A percentile compares a stretch with the other conserved stretches of the same genome.
phyloP scores from a whole-genome alignment of 2,329 filamentous ascomycete species.

The Cryoendolithus antarcticus region DNA sequence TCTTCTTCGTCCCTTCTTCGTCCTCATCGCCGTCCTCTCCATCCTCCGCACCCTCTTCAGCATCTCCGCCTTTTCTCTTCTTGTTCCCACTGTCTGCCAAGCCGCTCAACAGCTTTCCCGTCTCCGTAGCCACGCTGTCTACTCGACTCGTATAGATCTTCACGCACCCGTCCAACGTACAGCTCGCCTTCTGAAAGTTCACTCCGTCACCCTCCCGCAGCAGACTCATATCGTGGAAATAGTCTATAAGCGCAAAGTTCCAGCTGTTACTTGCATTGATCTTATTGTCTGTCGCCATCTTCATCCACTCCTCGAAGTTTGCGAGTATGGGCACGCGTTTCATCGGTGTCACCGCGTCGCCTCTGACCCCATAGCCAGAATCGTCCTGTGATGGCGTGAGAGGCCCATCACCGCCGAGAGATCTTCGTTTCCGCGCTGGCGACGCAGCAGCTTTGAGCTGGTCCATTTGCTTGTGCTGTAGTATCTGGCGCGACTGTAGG shows the following conservation, averaged over 20 bases:
- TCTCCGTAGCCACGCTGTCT: constrained; percentile 95
- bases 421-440: constrained; percentile 44
- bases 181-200: constrained; percentile 97
- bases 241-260: constrained; percentile 98
- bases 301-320: constrained; percentile 99
- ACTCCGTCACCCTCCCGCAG: constrained; percentile 92
- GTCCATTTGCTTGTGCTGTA: constrained; percentile 84
- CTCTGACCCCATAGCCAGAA: constrained; percentile 48
- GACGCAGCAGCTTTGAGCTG: constrained; percentile 74
- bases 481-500: constrained; percentile 72
- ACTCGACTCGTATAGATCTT: constrained; percentile 99
- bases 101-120: constrained; percentile 84
- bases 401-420: constrained; percentile 31
- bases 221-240: constrained; percentile 98
- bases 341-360: constrained; percentile 78
- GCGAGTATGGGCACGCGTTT: constrained; percentile 90
- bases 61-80: constrained; percentile 29
- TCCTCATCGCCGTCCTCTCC: constrained; percentile 57
- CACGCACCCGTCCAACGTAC: constrained; percentile 95
- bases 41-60: constrained; percentile 44
- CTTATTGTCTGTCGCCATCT: constrained; percentile 95
- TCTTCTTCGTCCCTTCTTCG: constrained; percentile 52
- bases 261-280: constrained; percentile 97
- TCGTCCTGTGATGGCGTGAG: constrained; percentile 42
- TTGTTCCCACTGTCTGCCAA: constrained; percentile 72